These are phyloP conservation scores for Phlegmacium glaucopus DNA, from an alignment of 768 basidiomycete species.

Conservation along the genomic window DNA sequence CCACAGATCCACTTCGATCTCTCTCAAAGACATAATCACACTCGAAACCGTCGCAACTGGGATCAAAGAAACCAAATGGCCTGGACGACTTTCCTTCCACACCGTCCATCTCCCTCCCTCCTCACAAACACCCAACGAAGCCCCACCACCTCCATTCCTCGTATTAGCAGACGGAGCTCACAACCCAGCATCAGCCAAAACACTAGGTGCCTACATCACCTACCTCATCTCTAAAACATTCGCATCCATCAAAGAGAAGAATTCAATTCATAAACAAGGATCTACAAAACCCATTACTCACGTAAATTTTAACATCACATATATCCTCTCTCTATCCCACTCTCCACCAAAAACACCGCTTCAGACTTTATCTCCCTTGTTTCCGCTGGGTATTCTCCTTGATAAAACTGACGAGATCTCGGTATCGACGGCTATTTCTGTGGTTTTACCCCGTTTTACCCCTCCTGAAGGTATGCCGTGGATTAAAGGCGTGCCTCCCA, in stretches of 20 bases:
- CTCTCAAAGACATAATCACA: constrained; percentile 38
- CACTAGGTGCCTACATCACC: constrained; percentile 64
- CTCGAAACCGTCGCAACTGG: constrained; percentile 51
- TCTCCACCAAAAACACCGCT: constrained; percentile 82
- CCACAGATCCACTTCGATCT: constrained; percentile 2
- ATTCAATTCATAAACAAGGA: constrained; percentile 7
- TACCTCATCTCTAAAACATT: constrained; percentile 23
- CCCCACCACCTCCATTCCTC: constrained; percentile 16
- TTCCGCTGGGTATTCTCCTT: constrained; percentile 37
- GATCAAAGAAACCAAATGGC: constrained; percentile 64
- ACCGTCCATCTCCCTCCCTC: constrained; percentile 22
- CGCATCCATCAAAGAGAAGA: neutral
- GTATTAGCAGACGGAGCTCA: constrained; percentile 93
- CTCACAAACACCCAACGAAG: neutral
- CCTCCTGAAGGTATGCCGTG: constrained; percentile 93
- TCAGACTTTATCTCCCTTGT: constrained; percentile 67
- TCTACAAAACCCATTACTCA: too few relatives aligned
- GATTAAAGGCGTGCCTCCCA: constrained; percentile 64
- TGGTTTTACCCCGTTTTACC: constrained; percentile 63
- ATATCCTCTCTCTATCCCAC: constrained; percentile 78
- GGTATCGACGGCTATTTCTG: constrained; percentile 31
- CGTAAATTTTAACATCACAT: constrained; percentile 46
- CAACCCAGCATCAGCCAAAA: constrained; percentile 73
- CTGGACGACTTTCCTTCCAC: constrained; percentile 80
- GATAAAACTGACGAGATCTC: constrained; percentile 16